Conservation (phyloP, 164 flowering plant genomes). For the Tinospora cordifolia region DNA sequence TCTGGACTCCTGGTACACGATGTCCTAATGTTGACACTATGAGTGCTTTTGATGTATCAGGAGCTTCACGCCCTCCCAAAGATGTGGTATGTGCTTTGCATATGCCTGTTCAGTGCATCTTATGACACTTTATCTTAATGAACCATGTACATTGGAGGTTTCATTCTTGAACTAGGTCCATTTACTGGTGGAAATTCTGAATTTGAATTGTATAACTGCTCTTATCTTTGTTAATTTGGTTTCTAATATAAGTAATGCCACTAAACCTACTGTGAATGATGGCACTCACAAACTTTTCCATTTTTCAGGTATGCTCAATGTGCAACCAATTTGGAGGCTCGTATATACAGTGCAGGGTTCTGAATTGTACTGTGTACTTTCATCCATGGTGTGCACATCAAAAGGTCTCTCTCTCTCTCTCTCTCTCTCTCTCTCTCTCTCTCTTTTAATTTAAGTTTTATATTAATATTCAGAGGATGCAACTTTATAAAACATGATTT, state of each 20-base stretch:
- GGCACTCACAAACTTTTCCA: slow-evolving; percentile 2
- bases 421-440: slow-evolving; percentile 22
- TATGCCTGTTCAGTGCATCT: neutral
- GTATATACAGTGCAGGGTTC: slow-evolving; percentile 46
- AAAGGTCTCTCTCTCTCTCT: slow-evolving; percentile 38
- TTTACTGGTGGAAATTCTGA: neutral
- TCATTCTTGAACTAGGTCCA: neutral
- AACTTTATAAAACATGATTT: neutral
- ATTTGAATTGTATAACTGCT: neutral
- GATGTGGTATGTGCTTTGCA: slow-evolving; percentile 28
- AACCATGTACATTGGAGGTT: neutral
- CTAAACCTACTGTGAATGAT: neutral
- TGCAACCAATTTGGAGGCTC: slow-evolving; percentile 56
- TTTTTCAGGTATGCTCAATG: slow-evolving; percentile 47
- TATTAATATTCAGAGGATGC: neutral
- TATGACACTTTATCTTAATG: neutral
- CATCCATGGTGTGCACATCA: slow-evolving; percentile 77
- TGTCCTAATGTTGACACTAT: slow-evolving; percentile 67
- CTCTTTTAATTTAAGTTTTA: neutral
- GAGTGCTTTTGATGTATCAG: slow-evolving; percentile 69
- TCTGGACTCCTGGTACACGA: slow-evolving; percentile 66
- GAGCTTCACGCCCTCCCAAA: slow-evolving; percentile 30
- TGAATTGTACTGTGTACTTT: slow-evolving; percentile 36
- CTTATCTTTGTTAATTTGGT: neutral
- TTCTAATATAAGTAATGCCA: neutral